A percentile compares a stretch with the other conserved stretches of the same genome.
Conservation (phyloP, 257 asterid genomes). For the Solanum pimpinellifolium region DNA sequence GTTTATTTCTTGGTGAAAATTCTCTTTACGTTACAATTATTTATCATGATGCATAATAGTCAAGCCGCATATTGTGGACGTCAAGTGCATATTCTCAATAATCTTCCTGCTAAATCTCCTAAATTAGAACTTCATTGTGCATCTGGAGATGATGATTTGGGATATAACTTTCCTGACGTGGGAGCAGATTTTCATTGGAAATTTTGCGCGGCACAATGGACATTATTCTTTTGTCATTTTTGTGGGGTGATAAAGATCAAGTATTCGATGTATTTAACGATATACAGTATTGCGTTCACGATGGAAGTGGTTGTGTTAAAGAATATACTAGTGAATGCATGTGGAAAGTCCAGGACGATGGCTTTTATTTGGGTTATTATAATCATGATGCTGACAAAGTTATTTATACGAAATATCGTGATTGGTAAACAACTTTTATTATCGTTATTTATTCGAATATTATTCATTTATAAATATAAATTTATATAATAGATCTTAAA, state of each 20-base stretch:
- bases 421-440: not conserved
- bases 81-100: not conserved
- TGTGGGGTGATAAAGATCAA: not conserved
- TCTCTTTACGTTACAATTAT: not conserved
- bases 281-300: not conserved
- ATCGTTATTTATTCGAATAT: too few species aligned
- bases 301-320: not conserved
- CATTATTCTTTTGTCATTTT: not conserved
- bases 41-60: not conserved
- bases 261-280: not conserved
- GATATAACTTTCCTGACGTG: not conserved
- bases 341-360: not conserved
- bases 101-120: not conserved
- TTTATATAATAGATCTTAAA: too few species aligned
- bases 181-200: not conserved
- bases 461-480: too few species aligned
- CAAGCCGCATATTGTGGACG: not conserved
- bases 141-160: not conserved
- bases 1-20: too few species aligned
- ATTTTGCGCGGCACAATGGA: not conserved
- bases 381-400: not conserved
- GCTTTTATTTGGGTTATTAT: not conserved
- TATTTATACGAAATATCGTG: not conserved
- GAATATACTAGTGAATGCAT: not conserved
- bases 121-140: not conserved